A percentile compares a stretch with the other conserved stretches of the same genome.
Conservation (phyloP, 495 filamentous ascomycete species). For the Tetracladium setigerum region DNA sequence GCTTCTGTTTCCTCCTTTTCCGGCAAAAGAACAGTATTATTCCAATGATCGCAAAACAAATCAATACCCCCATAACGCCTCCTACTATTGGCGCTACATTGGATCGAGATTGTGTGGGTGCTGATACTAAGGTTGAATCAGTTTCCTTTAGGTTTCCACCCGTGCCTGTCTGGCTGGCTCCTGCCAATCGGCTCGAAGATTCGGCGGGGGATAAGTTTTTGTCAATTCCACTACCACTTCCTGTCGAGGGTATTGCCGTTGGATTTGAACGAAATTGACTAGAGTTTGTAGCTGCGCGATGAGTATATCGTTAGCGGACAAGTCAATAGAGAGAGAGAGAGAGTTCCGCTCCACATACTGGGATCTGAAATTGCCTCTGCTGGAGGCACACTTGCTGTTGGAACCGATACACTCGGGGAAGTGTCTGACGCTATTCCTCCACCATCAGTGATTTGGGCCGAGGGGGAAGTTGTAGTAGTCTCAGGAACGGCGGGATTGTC, state of each 20-base stretch:
- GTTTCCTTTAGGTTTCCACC: not conserved
- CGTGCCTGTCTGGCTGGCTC: too few species aligned
- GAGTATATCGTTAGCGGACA: not conserved
- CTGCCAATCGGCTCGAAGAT: not conserved
- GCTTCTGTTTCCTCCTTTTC: slow-evolving; percentile 30
- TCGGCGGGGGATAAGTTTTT: not conserved
- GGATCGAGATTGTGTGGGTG: slow-evolving; percentile 1
- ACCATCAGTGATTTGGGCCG: too few species aligned
- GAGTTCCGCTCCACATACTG: not conserved
- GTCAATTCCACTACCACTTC: not conserved
- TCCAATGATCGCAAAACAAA: slow-evolving; percentile 34
- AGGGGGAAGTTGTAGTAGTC: not conserved
- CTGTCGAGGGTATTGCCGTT: not conserved
- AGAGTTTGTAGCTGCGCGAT: not conserved
- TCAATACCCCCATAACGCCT: slow-evolving; percentile 41
- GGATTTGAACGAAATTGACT: not conserved
- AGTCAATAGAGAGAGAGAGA: slow-evolving; percentile 6
- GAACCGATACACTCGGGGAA: slow-evolving; percentile 9
- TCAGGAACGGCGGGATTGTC: not conserved
- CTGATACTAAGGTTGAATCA: slow-evolving; percentile 7
- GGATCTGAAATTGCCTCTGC: slow-evolving; percentile 4
- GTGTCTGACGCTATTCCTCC: not conserved
- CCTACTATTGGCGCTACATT: slow-evolving; percentile 31
- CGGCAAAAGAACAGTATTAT: slow-evolving; percentile 42
- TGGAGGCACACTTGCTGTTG: slow-evolving; percentile 21